Evolutionary conservation across 345 rosid genomes (phyloP).

Genomic region (Aegle marmelos): DNA sequence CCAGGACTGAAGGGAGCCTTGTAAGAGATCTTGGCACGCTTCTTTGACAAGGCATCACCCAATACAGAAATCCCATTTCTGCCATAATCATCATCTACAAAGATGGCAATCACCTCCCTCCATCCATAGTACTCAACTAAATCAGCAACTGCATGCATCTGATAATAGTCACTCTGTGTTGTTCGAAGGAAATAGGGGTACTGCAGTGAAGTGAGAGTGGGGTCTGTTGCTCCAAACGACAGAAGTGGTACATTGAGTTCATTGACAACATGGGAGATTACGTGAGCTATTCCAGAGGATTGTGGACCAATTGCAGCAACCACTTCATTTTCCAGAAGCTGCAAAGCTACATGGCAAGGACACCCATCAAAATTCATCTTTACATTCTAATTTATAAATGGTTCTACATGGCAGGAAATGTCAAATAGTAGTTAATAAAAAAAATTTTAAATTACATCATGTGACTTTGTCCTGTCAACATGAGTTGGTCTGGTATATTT

Average conservation of each 20-base stretch:
- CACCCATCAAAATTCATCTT: slow-evolving; percentile 13
- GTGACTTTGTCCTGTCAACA: neutral
- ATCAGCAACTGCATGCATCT: slow-evolving; percentile 87
- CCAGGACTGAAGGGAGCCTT: slow-evolving; percentile 73
- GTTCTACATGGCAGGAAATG: neutral
- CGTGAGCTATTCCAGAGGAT: slow-evolving; percentile 87
- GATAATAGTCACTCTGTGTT: slow-evolving; percentile 58
- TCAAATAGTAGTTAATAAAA: neutral
- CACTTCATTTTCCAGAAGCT: slow-evolving; percentile 73
- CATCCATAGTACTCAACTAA: slow-evolving; percentile 56
- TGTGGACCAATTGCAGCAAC: slow-evolving; percentile 86
- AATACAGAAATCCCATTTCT: slow-evolving; percentile 70
- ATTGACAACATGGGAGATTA: slow-evolving; percentile 68
- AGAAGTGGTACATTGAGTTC: slow-evolving; percentile 69
- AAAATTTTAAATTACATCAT: neutral
- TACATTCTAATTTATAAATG: neutral
- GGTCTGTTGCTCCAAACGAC: slow-evolving; percentile 74
- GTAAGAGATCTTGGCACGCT: slow-evolving; percentile 66
- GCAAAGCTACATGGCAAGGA: slow-evolving; percentile 67
- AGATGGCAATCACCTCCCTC: slow-evolving; percentile 83
- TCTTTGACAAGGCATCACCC: slow-evolving; percentile 75
- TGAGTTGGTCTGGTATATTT: neutral
- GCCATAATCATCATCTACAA: slow-evolving; percentile 90
- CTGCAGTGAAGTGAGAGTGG: slow-evolving; percentile 55
- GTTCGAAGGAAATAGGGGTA: slow-evolving; percentile 68